A percentile compares a stretch with the other conserved stretches of the same genome.
phyloP scores from a whole-genome alignment of 805 yeast species.

The Tetrapisispora nanseiensis region DNA sequence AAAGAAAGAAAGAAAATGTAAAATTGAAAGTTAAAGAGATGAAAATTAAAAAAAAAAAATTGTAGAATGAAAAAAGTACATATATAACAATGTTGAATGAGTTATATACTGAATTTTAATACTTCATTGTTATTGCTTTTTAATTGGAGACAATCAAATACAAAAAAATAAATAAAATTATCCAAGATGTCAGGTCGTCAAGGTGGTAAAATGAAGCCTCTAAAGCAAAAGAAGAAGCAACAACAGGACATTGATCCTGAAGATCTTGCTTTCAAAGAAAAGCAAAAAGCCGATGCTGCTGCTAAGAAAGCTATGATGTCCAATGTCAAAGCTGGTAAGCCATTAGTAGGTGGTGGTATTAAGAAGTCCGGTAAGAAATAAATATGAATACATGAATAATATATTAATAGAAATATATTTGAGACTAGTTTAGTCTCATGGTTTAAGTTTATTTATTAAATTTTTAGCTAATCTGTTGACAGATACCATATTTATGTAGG shows the following conservation, averaged over 20 bases:
- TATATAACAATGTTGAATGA: too few relatives aligned
- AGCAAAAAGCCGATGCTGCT: slow-evolving; percentile 89
- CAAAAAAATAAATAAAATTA: not conserved
- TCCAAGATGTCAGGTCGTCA: slow-evolving; percentile 81
- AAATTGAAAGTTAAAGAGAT: too few relatives aligned
- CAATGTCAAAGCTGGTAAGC: slow-evolving; percentile 83
- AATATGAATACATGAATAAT: too few relatives aligned
- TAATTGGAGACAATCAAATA: not conserved
- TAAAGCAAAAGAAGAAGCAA: slow-evolving; percentile 68
- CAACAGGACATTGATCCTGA: slow-evolving; percentile 71
- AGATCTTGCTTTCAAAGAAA: slow-evolving; percentile 81
- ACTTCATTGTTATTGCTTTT: too few relatives aligned
- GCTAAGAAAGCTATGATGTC: slow-evolving; percentile 87
- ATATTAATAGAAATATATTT: too few relatives aligned
- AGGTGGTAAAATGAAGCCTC: slow-evolving; percentile 89
- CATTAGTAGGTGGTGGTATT: slow-evolving; percentile 88
- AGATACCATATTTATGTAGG: too few relatives aligned
- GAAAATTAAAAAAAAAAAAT: too few relatives aligned
- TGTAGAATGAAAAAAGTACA: not conserved
- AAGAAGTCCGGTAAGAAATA: slow-evolving; percentile 71
- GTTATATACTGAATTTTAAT: too few relatives aligned
- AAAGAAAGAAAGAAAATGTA: too few relatives aligned
- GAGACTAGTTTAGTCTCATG: too few relatives aligned
- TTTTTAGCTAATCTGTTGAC: too few relatives aligned
- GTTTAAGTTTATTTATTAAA: too few relatives aligned